These are phyloP conservation scores for Dorcoceras hygrometricum DNA, from an alignment of 257 asterid species.

Conservation along the genomic window DNA sequence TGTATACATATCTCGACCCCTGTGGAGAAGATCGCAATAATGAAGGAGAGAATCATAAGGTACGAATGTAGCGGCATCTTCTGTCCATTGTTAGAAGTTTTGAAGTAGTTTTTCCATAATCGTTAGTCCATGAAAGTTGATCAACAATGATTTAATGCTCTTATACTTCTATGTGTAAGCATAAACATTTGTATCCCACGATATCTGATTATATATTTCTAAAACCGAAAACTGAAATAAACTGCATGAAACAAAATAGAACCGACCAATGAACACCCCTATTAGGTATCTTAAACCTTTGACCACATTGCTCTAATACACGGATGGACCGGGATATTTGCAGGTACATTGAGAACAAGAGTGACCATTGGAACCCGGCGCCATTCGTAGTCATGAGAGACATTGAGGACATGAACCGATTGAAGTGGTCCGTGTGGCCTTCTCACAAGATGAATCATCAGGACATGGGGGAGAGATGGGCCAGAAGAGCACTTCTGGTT, in stretches of 20 bases:
- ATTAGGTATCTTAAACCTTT: neutral
- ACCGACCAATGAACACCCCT: too few species aligned
- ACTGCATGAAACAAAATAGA: too few species aligned
- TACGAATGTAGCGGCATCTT: conserved; percentile 21
- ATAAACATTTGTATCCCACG: too few species aligned
- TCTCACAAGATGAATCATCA: conserved; percentile 77
- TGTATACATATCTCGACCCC: conserved; percentile 77
- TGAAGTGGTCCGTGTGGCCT: conserved; percentile 76
- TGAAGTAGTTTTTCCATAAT: too few species aligned
- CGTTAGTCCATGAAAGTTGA: neutral
- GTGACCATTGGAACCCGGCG: conserved; percentile 76
- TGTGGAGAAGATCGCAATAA: conserved; percentile 53
- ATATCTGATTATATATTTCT: too few species aligned
- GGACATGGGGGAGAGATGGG: conserved; percentile 90
- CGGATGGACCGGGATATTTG: conserved; percentile 11
- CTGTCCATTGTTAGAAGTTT: neutral
- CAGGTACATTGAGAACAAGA: conserved; percentile 63
- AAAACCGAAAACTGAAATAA: too few species aligned
- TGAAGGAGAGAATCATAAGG: conserved; percentile 81
- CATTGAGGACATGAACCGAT: conserved; percentile 78
- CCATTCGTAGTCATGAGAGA: conserved; percentile 81
- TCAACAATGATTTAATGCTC: too few species aligned
- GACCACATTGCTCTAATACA: too few species aligned
- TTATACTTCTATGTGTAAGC: neutral
- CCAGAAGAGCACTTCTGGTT: conserved; percentile 63